Conservation (phyloP, 139 green algal species). For the Closterium sp. region DNA sequence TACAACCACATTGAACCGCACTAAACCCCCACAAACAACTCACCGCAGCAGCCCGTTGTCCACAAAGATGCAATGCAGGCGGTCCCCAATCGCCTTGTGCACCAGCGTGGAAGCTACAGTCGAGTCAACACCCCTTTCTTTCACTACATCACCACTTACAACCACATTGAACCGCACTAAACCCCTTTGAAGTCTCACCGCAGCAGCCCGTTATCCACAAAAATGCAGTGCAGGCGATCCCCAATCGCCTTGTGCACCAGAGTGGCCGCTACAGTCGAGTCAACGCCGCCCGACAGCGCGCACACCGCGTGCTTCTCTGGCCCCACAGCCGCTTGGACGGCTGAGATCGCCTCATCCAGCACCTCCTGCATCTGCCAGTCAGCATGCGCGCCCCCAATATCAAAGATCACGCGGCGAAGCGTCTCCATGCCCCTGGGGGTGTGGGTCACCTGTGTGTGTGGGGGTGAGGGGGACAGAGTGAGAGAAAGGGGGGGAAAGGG, state of each 20-base stretch:
- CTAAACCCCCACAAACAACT: constrained; percentile 57
- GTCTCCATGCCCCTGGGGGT: constrained; percentile 82
- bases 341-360: constrained; percentile 80
- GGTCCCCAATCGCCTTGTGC: constrained; percentile 87
- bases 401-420: constrained; percentile 85
- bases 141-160: too few species aligned
- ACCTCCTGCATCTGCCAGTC: constrained; percentile 97
- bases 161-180: neutral
- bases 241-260: constrained; percentile 89
- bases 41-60: constrained; percentile 92
- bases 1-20: too few species aligned
- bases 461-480: constrained; percentile 20
- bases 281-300: constrained; percentile 93
- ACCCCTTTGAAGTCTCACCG: neutral
- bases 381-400: constrained; percentile 67
- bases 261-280: constrained; percentile 92
- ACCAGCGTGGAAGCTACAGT: too few species aligned
- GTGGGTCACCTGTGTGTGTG: constrained; percentile 65
- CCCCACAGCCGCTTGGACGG: constrained; percentile 65
- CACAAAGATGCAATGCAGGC: constrained; percentile 99
- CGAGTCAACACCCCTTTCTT: too few species aligned
- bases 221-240: constrained; percentile 95
- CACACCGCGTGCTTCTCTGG: constrained; percentile 91
- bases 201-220: constrained; percentile 98
- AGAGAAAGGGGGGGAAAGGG: too few species aligned